These are phyloP conservation scores for Grifola frondosa DNA, from an alignment of 1,284 basidiomycete genomes.

Conservation along the genomic window DNA sequence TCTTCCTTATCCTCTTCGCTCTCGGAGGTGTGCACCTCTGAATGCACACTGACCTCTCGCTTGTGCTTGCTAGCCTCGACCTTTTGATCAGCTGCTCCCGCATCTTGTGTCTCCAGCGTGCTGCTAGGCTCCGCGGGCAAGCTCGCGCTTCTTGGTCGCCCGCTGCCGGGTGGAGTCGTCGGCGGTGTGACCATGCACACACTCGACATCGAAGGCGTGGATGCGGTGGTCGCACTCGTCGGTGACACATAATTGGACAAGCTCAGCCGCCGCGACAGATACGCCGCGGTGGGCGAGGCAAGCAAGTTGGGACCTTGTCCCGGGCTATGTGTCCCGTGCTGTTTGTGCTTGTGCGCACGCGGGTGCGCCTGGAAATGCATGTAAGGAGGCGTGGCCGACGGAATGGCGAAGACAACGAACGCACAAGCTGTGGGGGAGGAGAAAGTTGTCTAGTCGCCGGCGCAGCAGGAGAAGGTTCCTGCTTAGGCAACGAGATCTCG, in stretches of 20 bases:
- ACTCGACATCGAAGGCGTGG: constrained; percentile 10
- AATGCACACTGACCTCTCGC: constrained; percentile 8
- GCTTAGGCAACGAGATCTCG: constrained; percentile 5
- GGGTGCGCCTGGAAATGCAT: constrained; percentile 1
- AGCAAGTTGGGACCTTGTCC: constrained; percentile 8
- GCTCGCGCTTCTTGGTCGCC: constrained; percentile 17
- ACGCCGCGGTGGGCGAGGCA: constrained; percentile 19
- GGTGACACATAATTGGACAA: constrained; percentile 55
- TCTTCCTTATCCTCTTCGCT: constrained; percentile 1
- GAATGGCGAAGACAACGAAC: constrained; percentile 26
- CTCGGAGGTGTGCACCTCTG: constrained; percentile 11
- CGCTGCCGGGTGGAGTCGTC: constrained; percentile 24
- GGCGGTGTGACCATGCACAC: constrained; percentile 29
- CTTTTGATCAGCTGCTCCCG: constrained; percentile 17
- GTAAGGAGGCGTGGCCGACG: constrained; percentile 14
- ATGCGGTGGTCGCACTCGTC: constrained; percentile 36
- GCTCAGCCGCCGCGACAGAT: constrained; percentile 40
- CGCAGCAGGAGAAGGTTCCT: constrained; percentile 15
- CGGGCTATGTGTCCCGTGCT: constrained; percentile 13
- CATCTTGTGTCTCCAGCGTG: too few relatives aligned
- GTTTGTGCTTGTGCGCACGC: constrained; percentile 12
- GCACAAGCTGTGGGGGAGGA: constrained; percentile 18
- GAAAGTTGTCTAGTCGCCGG: constrained; percentile 14
- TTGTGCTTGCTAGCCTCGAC: constrained; percentile 5
- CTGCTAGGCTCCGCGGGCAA: constrained; percentile 15